Percentiles rank a stretch among this genome's conserved stretches.
phyloP scores from a whole-genome alignment of 2,329 filamentous ascomycete species.

The Aspergillus quadricinctus region DNA sequence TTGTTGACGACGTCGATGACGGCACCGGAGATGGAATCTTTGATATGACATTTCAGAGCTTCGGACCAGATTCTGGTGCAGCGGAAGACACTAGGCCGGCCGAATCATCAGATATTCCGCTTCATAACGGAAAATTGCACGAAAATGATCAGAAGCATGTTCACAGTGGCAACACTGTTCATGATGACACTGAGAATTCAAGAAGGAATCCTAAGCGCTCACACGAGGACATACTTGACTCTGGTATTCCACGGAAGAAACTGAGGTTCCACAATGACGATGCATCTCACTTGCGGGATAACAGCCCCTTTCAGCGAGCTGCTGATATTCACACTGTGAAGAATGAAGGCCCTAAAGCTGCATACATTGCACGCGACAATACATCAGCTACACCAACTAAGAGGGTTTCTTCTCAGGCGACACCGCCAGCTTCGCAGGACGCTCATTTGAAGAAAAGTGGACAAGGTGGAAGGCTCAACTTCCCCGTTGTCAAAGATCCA shows the following conservation, averaged over 20 bases:
- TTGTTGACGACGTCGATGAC: conserved; percentile 6
- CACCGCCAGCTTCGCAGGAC: conserved; percentile 22
- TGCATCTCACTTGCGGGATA: not conserved
- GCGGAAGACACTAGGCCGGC: not conserved
- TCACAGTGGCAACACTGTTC: not conserved
- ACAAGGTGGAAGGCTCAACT: conserved; percentile 52
- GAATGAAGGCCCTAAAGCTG: not conserved
- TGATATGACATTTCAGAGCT: conserved; percentile 17
- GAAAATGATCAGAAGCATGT: not conserved
- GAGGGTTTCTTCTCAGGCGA: conserved; percentile 15
- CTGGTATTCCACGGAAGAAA: conserved; percentile 8
- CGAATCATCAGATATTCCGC: not conserved
- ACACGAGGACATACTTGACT: not conserved
- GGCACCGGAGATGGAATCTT: conserved; percentile 21
- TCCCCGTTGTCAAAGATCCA: conserved; percentile 73
- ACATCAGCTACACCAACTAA: conserved; percentile 5
- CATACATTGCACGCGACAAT: conserved; percentile 2
- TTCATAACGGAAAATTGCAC: not conserved
- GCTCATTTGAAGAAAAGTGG: conserved; percentile 24
- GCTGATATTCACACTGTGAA: not conserved
- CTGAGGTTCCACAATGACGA: not conserved
- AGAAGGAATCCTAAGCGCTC: not conserved
- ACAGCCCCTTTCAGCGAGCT: not conserved
- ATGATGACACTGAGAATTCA: not conserved
- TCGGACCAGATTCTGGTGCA: conserved; percentile 3